A percentile compares a stretch with the other conserved stretches of the same genome.
Conservation (phyloP, 208 protist genomes). For the Trypanosomatidae sp. region DNA sequence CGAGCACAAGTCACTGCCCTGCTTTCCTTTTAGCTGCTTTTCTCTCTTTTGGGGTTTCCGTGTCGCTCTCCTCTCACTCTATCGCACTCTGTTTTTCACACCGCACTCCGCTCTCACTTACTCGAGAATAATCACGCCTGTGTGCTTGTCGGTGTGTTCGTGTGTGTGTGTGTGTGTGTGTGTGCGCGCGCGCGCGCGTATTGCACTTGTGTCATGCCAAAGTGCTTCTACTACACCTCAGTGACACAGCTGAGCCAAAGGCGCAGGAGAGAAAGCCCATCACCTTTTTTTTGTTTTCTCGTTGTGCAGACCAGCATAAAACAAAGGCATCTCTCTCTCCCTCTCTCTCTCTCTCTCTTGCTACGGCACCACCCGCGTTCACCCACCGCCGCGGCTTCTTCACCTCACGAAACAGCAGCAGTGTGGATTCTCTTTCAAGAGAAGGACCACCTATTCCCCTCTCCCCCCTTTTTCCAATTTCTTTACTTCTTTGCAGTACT, state of each 20-base stretch:
- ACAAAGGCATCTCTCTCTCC: neutral
- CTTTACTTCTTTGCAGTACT: neutral
- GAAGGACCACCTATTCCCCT: constrained; percentile 1
- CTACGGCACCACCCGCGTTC: neutral
- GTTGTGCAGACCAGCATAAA: neutral
- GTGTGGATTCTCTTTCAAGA: neutral
- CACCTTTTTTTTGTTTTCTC: neutral
- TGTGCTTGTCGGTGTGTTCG: neutral
- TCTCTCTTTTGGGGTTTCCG: neutral
- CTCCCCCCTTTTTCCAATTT: neutral
- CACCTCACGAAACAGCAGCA: neutral
- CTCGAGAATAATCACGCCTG: neutral
- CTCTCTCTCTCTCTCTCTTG: neutral
- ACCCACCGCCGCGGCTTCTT: neutral
- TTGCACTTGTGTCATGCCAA: neutral
- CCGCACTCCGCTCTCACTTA: neutral
- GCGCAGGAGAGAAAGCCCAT: neutral
- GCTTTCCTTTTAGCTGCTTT: neutral
- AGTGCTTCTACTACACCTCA: neutral
- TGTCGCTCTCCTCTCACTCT: neutral
- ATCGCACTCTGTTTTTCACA: neutral
- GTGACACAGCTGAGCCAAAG: neutral
- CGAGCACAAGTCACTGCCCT: neutral
- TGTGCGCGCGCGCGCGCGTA: neutral
- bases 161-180: neutral